Conservation (phyloP, 148 eudicot species). For the Salicornia ramosissima region DNA sequence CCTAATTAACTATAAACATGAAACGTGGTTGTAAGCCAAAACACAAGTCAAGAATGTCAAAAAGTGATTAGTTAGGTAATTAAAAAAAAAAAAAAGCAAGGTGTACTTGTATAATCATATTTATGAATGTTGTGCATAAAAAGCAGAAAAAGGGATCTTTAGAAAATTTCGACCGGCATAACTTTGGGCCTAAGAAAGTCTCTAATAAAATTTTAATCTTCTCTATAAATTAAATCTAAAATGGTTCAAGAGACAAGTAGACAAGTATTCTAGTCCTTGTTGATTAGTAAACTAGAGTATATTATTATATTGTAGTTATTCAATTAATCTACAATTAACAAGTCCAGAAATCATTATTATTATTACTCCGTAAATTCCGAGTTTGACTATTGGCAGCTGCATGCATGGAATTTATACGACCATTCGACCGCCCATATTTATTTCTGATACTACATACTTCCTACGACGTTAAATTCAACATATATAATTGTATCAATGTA, state of each 20-base stretch:
- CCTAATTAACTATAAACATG: constrained; percentile 3
- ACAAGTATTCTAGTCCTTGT: constrained; percentile 10
- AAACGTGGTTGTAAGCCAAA: constrained; percentile 17
- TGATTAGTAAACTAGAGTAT: neutral
- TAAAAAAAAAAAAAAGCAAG: neutral
- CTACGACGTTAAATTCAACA: no score
- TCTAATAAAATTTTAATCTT: constrained; percentile 1
- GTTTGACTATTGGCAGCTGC: constrained; percentile 23
- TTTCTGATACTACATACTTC: neutral
- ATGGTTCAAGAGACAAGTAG: constrained; percentile 6
- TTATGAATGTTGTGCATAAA: neutral
- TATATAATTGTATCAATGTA: no score
- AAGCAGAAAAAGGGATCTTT: constrained; percentile 10
- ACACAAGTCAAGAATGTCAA: constrained; percentile 21
- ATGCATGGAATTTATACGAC: constrained; percentile 17
- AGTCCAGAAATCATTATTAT: neutral
- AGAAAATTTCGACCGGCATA: constrained; percentile 14
- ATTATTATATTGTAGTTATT: no score
- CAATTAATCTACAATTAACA: neutral
- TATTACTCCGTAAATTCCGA: constrained; percentile 24
- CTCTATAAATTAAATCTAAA: no score
- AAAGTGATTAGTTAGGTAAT: constrained; percentile 26
- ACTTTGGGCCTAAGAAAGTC: constrained; percentile 29
- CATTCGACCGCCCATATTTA: constrained; percentile 17
- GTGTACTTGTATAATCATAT: constrained; percentile 7